Evolutionary conservation across 805 yeast genomes (phyloP).

Genomic region (Lipomyces orientalis): DNA sequence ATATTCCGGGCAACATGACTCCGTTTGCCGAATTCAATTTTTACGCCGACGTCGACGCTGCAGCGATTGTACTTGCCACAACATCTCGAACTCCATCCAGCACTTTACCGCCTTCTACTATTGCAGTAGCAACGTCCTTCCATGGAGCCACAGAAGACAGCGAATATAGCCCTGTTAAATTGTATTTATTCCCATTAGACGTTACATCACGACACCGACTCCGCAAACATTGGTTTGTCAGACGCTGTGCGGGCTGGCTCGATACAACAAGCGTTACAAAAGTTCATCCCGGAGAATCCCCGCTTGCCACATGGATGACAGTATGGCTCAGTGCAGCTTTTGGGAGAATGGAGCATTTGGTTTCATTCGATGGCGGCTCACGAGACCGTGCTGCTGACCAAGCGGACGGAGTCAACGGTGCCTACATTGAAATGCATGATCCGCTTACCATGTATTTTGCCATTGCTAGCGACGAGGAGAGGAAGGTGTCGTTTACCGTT

Average conservation of each 20-base stretch:
- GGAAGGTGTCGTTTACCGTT: conserved; percentile 19
- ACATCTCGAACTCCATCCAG: conserved; percentile 42
- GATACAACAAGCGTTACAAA: conserved; percentile 1
- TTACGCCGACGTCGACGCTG: conserved; percentile 50
- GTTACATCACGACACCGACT: conserved; percentile 46
- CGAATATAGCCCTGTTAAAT: conserved; percentile 40
- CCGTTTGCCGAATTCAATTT: conserved; percentile 53
- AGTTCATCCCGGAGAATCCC: conserved; percentile 36
- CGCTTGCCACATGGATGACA: conserved; percentile 47
- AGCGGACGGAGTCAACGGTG: conserved; percentile 26
- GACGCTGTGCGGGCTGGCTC: conserved; percentile 24
- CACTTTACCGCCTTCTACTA: conserved; percentile 42
- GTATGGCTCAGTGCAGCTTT: conserved; percentile 46
- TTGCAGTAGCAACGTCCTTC: conserved; percentile 23
- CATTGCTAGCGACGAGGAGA: conserved; percentile 31
- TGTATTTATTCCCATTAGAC: conserved; percentile 49
- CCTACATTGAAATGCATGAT: conserved; percentile 46
- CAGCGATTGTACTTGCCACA: conserved; percentile 48
- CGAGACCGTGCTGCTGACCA: conserved; percentile 12
- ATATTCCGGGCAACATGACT: conserved; percentile 49
- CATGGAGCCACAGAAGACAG: neutral
- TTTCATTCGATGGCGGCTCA: conserved; percentile 30
- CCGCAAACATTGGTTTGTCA: conserved; percentile 26
- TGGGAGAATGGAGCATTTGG: conserved; percentile 32
- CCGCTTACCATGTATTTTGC: conserved; percentile 50